Base-by-base conservation (phyloP, 345 rosid species). In the Eucalyptus curtisii region DNA sequence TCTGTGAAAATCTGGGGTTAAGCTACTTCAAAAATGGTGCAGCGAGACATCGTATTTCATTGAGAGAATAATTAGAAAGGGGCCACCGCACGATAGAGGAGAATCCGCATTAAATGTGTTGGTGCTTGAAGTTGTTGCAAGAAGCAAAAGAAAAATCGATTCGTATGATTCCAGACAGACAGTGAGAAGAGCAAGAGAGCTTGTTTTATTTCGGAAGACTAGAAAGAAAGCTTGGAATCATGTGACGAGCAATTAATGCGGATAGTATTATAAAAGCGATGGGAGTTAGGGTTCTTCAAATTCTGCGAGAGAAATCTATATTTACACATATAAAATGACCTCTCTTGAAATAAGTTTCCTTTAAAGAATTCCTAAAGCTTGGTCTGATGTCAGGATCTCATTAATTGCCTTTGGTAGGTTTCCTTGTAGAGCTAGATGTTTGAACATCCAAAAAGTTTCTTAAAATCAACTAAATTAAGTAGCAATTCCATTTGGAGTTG, bases 231-330 rank as follows among this genome's bases (percentile, higher is more conserved):
- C 61, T 71, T 89, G 92, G 92, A 92, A 92, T 92, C 95, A 91
- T 92, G 94, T 92, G 95, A 92, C 22, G 90, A 8, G 71, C 92
- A 92, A 86, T 93, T 87, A 93, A 93, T 93, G 95, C 92, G 87
- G 33, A 16, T 44, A n/a, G 89, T 79, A 53, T 86, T 42, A 11
- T 24, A 47, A 86, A 81, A 86, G 88, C 61, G 86, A 86, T 79
- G 48, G 90, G 37, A 79, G 89, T 71, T 91, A 87, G 94, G 92
- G 92, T 92, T 92, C 88, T 85, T 82, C 93, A 86, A 86, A 87
- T 61, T 64, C 49, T 80, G 80, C 89, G 90, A 87, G 86, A 71
- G 85, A 89, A 90, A 92, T 37, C 45, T 79, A 86, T 89, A 88
- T 80, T 87, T 89, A 89, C 85, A 87, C 87, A 11, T 37, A 37